Base-by-base conservation (phyloP, 2,329 filamentous ascomycete genomes). In the Sporothrix globosa region DNA sequence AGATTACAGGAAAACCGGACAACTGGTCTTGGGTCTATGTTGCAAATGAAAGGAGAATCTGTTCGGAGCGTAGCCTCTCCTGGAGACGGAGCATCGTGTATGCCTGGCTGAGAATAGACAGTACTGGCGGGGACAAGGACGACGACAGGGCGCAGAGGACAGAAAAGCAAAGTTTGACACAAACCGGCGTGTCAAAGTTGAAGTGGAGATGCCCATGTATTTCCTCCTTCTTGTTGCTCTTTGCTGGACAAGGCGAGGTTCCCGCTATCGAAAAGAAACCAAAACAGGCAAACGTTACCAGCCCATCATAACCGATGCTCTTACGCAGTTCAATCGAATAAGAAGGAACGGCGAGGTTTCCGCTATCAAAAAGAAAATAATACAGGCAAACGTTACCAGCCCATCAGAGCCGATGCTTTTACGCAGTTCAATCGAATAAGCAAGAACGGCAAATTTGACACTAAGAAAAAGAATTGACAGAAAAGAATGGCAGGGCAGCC, bases 291-390 rank as follows among this genome's bases (percentile, higher is more conserved):
- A 24, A 48, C 24, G 50, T 34, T 34, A 34, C 34, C 66, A 68
- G 50, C 66, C 67, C 67, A 68, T 60, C 54, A 68, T 41, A 61
- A 30, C 41, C 17, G 24, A 60, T 60, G 54, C 56, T 61, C 52
- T 68, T 69, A 69, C 67, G 67, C 67, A 61, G 67, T 30, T 52
- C 67, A 48, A 69, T 69, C 41, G 54, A 68, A 53, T 68, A 69
- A 69, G 21, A 50, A 41, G 17, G 50, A 60, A 30, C 39, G 11
- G 21, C 24, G n/a, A n/a, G n/a, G n/a, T n/a, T n/a, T n/a, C 58
- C 58, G 39, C 58, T 63, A 61, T 61, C 56, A 41, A 39, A 53
- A 24, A 17, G 2, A 13, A 17, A 17, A 14, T 21, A 27, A 56
- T 24, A 67, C 34, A 34, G 5, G 34, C 34, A 7, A 24, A 48